Conservation (phyloP, 306 rosid genomes). For the Vachellia pachyceras region DNA sequence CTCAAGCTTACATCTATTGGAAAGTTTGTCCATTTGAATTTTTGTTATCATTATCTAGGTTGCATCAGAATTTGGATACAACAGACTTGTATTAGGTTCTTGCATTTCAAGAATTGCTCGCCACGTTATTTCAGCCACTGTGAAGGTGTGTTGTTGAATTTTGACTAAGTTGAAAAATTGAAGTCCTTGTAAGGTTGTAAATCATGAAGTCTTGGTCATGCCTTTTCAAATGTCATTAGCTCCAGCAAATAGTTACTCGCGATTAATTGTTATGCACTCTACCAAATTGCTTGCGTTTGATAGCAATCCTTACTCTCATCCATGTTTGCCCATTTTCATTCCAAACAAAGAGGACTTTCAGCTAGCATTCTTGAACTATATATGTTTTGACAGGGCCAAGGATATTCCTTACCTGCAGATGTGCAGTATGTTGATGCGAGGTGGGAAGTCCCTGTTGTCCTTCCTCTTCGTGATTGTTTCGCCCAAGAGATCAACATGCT, state of each 20-base stretch:
- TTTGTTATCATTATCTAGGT: conserved; percentile 15
- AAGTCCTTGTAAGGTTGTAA: background rate
- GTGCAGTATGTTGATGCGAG: conserved; percentile 91
- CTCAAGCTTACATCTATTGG: no score
- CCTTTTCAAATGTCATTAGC: conserved; percentile 1
- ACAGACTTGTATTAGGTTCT: conserved; percentile 77
- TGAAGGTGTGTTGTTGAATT: conserved; percentile 64
- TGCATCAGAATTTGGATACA: conserved; percentile 80
- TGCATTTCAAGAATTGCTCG: conserved; percentile 88
- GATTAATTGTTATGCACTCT: background rate
- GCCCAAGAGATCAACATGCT: conserved; percentile 77
- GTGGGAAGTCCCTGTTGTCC: conserved; percentile 79
- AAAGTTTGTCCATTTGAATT: no score
- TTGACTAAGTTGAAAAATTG: conserved; percentile 18
- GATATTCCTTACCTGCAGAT: conserved; percentile 91
- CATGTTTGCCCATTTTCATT: conserved; percentile 21
- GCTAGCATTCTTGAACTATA: background rate
- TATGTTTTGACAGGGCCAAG: conserved; percentile 74
- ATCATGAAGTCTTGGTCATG: background rate
- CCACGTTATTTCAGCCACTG: conserved; percentile 84
- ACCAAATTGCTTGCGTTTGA: conserved; percentile 1
- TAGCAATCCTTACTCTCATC: conserved; percentile 7
- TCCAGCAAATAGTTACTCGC: no score
- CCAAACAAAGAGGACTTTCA: conserved; percentile 9
- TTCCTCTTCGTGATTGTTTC: conserved; percentile 91